Evolutionary conservation across 2,329 filamentous ascomycete genomes (phyloP).

Genomic region (Claviceps sp.): DNA sequence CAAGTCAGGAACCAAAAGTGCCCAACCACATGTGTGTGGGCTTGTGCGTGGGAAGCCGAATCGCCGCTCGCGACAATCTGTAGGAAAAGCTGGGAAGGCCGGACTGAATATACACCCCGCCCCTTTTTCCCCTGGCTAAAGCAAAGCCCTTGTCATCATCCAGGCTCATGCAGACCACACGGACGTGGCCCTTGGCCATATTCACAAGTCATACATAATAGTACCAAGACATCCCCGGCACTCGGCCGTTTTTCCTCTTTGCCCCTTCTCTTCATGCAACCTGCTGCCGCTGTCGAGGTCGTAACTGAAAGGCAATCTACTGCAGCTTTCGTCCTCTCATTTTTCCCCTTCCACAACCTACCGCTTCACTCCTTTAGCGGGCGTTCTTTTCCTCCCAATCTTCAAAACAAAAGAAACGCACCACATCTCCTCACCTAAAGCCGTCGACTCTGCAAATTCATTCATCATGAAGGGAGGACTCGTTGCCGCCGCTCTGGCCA

Average conservation of each 20-base stretch:
- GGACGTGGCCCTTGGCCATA: not conserved
- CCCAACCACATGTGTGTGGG: too few species aligned
- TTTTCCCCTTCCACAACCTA: conserved; percentile 30
- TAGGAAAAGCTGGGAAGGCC: too few species aligned
- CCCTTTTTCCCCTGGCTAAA: too few species aligned
- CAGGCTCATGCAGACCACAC: not conserved
- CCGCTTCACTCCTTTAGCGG: conserved; percentile 87
- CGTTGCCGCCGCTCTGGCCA: conserved; percentile 51
- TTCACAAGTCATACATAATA: conserved; percentile 20
- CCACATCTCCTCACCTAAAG: not conserved
- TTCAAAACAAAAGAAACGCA: not conserved
- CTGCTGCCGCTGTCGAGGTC: conserved; percentile 32
- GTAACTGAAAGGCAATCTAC: conserved; percentile 29
- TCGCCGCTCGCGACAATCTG: too few species aligned
- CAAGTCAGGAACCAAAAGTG: too few species aligned
- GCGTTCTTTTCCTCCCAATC: conserved; percentile 46
- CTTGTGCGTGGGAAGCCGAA: too few species aligned
- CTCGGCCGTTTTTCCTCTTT: conserved; percentile 14
- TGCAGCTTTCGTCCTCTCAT: conserved; percentile 37
- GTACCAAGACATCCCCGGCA: conserved; percentile 19
- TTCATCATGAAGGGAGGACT: conserved; percentile 62
- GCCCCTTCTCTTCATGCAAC: conserved; percentile 26
- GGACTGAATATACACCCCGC: too few species aligned
- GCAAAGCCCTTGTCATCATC: not conserved
- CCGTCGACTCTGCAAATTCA: conserved; percentile 12